These are phyloP conservation scores for Blepharisma stoltei DNA, from an alignment of 73 alveolate species.

Conservation along the genomic window DNA sequence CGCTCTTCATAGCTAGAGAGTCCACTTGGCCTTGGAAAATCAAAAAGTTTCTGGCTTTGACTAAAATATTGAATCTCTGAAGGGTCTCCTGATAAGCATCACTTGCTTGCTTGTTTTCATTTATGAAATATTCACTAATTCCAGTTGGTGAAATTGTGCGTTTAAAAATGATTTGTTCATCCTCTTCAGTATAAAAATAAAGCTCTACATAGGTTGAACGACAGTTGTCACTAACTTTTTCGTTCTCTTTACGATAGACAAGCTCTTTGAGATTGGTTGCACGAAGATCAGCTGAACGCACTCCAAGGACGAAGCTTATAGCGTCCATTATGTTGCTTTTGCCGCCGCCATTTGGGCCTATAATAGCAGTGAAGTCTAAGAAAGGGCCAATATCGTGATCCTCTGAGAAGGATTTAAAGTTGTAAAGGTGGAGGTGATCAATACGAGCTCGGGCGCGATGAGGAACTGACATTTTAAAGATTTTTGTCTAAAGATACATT, in stretches of 20 bases:
- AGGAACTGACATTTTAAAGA: no score
- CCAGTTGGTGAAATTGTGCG: conserved; percentile 58
- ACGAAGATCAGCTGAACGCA: conserved; percentile 70
- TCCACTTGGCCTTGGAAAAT: conserved; percentile 66
- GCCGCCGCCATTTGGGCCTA: conserved; percentile 99
- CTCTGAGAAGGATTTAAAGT: conserved; percentile 95
- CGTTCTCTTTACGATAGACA: conserved; percentile 59
- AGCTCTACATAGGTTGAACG: conserved; percentile 40
- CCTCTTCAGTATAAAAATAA: conserved; percentile 32
- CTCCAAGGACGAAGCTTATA: conserved; percentile 86
- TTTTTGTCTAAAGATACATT: no score
- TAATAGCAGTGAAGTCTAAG: conserved; percentile 83
- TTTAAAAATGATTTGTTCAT: conserved; percentile 29
- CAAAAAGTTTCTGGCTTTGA: conserved; percentile 56
- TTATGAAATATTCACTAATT: conserved; percentile 64
- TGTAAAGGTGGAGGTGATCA: conserved; percentile 8
- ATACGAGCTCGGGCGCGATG: no score
- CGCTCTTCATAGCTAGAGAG: conserved; percentile 49
- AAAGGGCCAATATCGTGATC: conserved; percentile 90
- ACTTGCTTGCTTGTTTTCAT: conserved; percentile 48
- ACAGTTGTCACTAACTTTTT: conserved; percentile 27
- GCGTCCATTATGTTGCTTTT: conserved; percentile 97
- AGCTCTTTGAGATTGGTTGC: conserved; percentile 78
- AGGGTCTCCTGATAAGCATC: conserved; percentile 68
- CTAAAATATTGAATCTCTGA: conserved; percentile 42